Evolutionary conservation across 1,284 basidiomycete genomes (phyloP).

Genomic region (Puccinia horiana): DNA sequence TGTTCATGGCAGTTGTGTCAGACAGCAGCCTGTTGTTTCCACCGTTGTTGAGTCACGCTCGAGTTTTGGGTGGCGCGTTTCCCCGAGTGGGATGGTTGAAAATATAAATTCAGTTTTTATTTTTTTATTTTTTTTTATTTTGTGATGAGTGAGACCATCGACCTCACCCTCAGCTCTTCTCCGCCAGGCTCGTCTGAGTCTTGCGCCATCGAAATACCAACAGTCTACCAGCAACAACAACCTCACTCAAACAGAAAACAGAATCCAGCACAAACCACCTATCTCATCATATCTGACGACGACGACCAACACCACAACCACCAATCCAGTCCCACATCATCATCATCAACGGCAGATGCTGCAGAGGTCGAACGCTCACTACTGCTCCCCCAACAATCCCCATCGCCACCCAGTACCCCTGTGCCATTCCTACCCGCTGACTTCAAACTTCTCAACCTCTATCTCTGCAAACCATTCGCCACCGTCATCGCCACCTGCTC

Average conservation of each 20-base stretch:
- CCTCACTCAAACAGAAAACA: no score
- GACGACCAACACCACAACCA: background rate
- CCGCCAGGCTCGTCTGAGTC: background rate
- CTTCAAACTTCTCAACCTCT: slow-evolving; percentile 14
- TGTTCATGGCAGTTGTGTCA: no score
- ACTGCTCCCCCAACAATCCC: background rate
- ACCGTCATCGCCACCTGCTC: slow-evolving; percentile 37
- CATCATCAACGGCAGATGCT: background rate
- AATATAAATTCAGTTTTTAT: no score
- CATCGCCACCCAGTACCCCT: background rate
- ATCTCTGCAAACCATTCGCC: slow-evolving; percentile 16
- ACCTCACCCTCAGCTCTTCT: background rate
- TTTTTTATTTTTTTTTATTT: no score
- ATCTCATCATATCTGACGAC: background rate
- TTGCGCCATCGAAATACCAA: background rate
- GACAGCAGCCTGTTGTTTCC: no score
- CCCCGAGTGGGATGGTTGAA: no score
- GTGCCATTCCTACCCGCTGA: slow-evolving; percentile 15
- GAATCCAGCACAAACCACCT: background rate
- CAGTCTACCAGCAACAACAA: background rate
- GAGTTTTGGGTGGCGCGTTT: no score
- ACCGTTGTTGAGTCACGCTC: no score
- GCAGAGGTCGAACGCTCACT: background rate
- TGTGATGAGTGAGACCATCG: background rate
- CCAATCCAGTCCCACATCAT: background rate